These are phyloP conservation scores for Rhododendron kiyosumense DNA, from an alignment of 148 eudicot genomes.

Conservation along the genomic window DNA sequence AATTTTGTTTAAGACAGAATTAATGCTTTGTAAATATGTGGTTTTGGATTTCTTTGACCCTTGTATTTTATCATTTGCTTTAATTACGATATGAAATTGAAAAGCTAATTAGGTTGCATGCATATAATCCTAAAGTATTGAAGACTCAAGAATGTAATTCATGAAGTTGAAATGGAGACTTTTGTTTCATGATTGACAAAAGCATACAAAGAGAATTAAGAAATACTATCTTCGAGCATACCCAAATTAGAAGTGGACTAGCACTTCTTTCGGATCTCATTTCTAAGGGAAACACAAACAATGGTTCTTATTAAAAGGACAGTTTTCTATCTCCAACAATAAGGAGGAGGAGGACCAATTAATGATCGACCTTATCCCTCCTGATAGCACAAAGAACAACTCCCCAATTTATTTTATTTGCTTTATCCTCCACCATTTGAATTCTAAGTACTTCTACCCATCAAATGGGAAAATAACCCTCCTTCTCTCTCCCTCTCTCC, in stretches of 20 bases:
- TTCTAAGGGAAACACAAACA: background rate
- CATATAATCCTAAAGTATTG: no score
- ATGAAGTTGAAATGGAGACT: no score
- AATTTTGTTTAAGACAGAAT: no score
- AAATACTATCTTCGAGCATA: background rate
- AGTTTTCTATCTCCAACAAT: background rate
- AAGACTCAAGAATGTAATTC: no score
- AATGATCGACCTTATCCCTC: background rate
- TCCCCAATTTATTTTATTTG: background rate
- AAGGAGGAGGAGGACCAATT: background rate
- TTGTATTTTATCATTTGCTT: no score
- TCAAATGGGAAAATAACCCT: background rate
- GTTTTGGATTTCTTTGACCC: no score
- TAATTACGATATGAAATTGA: no score
- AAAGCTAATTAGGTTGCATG: no score
- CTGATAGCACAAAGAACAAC: background rate
- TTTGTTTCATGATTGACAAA: no score
- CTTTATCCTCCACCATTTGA: background rate
- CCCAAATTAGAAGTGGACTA: slow-evolving; percentile 2
- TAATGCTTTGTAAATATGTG: no score
- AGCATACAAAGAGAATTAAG: no score
- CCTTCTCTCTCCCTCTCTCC: background rate
- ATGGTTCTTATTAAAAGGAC: background rate
- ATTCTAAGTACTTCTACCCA: background rate
- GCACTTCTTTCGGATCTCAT: background rate